Conservation (phyloP, 2,329 filamentous ascomycete genomes). For the Fusarium continuum region DNA sequence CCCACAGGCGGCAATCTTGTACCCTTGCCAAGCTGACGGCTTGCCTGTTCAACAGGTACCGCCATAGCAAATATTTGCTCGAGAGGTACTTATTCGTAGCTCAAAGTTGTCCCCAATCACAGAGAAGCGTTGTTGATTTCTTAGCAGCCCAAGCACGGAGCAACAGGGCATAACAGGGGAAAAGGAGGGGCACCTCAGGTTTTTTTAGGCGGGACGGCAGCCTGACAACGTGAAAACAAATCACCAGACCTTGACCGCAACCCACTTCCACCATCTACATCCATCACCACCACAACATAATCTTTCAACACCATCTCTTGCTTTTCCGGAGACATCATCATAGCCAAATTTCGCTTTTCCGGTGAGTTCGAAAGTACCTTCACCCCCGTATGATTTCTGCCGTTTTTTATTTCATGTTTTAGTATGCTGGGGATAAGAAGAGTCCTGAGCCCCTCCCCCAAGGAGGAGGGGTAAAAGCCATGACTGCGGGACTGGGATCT, state of each 20-base stretch:
- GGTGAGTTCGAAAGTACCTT: constrained; percentile 22
- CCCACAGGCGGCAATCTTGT: constrained; percentile 31
- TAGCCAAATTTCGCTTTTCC: constrained; percentile 30
- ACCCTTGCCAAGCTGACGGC: not conserved
- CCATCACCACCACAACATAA: constrained; percentile 27
- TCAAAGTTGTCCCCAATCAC: constrained; percentile 35
- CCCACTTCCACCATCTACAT: constrained; percentile 34
- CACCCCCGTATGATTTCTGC: not conserved
- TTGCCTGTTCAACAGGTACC: constrained; percentile 18
- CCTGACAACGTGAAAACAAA: constrained; percentile 41
- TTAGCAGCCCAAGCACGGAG: constrained; percentile 15
- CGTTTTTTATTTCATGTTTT: not conserved
- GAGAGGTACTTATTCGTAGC: constrained; percentile 23
- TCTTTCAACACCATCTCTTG: constrained; percentile 11
- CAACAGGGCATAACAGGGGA: constrained; percentile 29
- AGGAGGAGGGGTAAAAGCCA: constrained; percentile 37
- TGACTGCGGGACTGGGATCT: constrained; percentile 28
- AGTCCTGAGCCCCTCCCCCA: constrained; percentile 30
- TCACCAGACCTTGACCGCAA: constrained; percentile 42
- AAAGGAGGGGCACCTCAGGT: constrained; percentile 41
- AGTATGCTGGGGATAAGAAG: constrained; percentile 18
- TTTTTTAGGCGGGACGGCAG: constrained; percentile 34
- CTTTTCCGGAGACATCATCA: constrained; percentile 12
- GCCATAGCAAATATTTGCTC: not conserved
- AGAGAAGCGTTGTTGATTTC: constrained; percentile 19